A percentile compares a stretch with the other conserved stretches of the same genome.
phyloP scores from a whole-genome alignment of 495 filamentous ascomycete genomes.

The Daldinia vernicosa region DNA sequence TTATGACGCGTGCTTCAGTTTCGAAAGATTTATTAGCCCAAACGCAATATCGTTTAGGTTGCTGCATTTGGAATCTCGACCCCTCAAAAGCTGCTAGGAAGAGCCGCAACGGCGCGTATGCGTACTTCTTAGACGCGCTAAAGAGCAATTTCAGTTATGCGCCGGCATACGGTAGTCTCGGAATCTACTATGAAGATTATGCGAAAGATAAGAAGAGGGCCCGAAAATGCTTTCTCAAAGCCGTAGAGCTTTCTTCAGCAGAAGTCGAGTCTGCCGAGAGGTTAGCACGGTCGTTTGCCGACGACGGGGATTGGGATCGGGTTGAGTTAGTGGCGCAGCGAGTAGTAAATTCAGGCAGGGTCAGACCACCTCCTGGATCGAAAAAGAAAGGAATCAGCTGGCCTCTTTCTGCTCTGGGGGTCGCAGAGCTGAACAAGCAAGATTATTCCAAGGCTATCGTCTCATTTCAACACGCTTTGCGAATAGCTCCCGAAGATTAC shows the following conservation, averaged over 20 bases:
- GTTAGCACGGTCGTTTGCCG: slow-evolving; percentile 83
- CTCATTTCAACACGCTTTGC: slow-evolving; percentile 89
- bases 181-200: slow-evolving; percentile 95
- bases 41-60: slow-evolving; percentile 86
- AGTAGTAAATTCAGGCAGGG: slow-evolving; percentile 91
- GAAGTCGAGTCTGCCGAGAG: slow-evolving; percentile 90
- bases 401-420: slow-evolving; percentile 94
- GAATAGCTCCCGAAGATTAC: slow-evolving; percentile 84
- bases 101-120: slow-evolving; percentile 75
- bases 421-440: slow-evolving; percentile 95
- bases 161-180: slow-evolving; percentile 90
- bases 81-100: slow-evolving; percentile 74
- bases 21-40: slow-evolving; percentile 80
- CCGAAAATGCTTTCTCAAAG: slow-evolving; percentile 92
- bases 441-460: slow-evolving; percentile 87
- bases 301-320: slow-evolving; percentile 92
- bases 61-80: slow-evolving; percentile 87
- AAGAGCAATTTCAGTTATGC: slow-evolving; percentile 90
- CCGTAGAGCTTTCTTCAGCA: slow-evolving; percentile 88
- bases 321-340: slow-evolving; percentile 92
- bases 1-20: slow-evolving; percentile 36
- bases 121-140: slow-evolving; percentile 82
- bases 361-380: slow-evolving; percentile 86
- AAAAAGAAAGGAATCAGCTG: slow-evolving; percentile 92
- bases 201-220: slow-evolving; percentile 84